These are phyloP conservation scores for Waitea zeae DNA, from an alignment of 1,284 basidiomycete genomes.

Conservation along the genomic window DNA sequence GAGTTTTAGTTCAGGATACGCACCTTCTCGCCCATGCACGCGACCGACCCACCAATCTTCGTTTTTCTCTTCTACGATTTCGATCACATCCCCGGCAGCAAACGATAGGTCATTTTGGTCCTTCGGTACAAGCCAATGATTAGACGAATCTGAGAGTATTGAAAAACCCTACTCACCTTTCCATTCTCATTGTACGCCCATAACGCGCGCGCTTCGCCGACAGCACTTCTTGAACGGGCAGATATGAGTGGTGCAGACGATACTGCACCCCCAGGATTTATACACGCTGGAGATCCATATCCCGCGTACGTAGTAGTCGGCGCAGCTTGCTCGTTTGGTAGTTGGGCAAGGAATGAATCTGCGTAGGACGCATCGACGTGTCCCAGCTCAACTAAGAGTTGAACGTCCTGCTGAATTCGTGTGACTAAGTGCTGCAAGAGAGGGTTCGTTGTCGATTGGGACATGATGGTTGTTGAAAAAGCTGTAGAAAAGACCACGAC, in stretches of 20 bases:
- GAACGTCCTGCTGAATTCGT: not conserved
- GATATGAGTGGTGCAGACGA: constrained; percentile 13
- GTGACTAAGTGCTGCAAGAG: too few relatives aligned
- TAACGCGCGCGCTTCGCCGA: constrained; percentile 30
- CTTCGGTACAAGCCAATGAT: too few relatives aligned
- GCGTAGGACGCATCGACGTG: not conserved
- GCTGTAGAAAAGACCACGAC: too few relatives aligned
- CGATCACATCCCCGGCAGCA: constrained; percentile 31
- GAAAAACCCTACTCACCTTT: constrained; percentile 23
- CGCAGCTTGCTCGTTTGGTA: constrained; percentile 2
- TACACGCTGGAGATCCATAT: not conserved
- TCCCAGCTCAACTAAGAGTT: not conserved
- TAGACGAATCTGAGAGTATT: too few relatives aligned
- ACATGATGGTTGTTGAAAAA: too few relatives aligned
- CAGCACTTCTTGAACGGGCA: constrained; percentile 11
- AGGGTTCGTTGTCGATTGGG: too few relatives aligned
- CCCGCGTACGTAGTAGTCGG: not conserved
- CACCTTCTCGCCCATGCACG: constrained; percentile 1
- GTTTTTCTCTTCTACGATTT: constrained; percentile 36
- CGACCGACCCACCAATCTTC: constrained; percentile 38
- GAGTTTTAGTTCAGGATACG: not conserved
- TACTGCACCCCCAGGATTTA: not conserved
- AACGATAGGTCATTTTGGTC: constrained; percentile 40
- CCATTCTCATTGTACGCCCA: constrained; percentile 53
- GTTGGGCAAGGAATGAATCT: constrained; percentile 9